These are phyloP conservation scores for Haplosporangium sp. DNA, from an alignment of 371 early-diverging fungal genomes.

Conservation along the genomic window DNA sequence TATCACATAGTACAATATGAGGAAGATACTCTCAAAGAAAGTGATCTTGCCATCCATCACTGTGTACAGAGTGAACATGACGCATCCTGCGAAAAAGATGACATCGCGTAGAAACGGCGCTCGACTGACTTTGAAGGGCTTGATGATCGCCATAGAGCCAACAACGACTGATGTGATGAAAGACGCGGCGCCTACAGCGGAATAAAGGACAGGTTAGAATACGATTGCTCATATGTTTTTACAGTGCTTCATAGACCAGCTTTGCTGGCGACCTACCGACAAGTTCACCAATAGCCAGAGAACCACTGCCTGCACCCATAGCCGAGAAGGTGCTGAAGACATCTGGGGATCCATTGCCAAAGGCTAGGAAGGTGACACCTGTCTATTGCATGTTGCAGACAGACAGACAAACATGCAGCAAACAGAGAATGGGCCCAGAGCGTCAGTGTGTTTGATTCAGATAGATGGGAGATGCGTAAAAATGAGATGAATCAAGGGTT, in stretches of 20 bases:
- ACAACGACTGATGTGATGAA: constrained; percentile 85
- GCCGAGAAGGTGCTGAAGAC: constrained; percentile 86
- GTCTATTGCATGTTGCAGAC: constrained; percentile 59
- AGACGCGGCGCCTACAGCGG: constrained; percentile 64
- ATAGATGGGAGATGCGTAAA: not conserved
- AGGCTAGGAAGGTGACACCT: constrained; percentile 87
- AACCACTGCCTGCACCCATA: constrained; percentile 76
- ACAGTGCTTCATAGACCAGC: not conserved
- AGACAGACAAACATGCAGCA: not conserved
- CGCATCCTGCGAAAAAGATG: constrained; percentile 77
- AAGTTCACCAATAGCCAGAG: constrained; percentile 84
- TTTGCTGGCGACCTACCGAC: constrained; percentile 61
- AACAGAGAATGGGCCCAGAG: not conserved
- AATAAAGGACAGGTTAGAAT: not conserved
- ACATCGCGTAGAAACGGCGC: constrained; percentile 81
- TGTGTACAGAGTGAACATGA: constrained; percentile 66
- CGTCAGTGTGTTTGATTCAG: not conserved
- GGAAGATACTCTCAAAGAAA: constrained; percentile 67
- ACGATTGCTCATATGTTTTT: not conserved
- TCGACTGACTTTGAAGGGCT: constrained; percentile 74
- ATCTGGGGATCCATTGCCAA: constrained; percentile 92
- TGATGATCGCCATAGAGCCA: constrained; percentile 82
- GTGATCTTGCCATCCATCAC: constrained; percentile 73
- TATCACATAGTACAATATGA: constrained; percentile 66
- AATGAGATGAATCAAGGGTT: not conserved